Base-by-base conservation (phyloP, 2,329 filamentous ascomycete species). In the Teratosphaeria viscida region DNA sequence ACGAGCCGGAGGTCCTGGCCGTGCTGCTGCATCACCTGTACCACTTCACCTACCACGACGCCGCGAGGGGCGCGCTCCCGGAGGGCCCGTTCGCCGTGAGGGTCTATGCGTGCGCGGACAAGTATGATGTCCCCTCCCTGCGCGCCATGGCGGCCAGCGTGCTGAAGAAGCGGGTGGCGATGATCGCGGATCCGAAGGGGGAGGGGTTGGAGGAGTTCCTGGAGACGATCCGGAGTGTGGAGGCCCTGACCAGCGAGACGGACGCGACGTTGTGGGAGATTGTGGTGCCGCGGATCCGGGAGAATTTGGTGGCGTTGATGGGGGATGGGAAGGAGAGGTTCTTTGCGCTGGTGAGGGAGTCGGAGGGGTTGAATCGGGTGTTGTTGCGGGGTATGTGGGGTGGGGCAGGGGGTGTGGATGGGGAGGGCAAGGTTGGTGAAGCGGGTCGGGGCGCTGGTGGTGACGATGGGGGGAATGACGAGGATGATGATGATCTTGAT, bases 91-190 rank as follows among this genome's bases (percentile, higher is more conserved):
- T 64, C 52, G 55, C 58, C 16, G 60, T 75, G 5, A 72, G 72
- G 57, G 72, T 77, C 16, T 77, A 74, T 65, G 60, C 69, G 53
- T 70, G 74, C 58, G 74, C 73, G 3, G 70, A 74, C 62, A 74
- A 73, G 60, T 76, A 70, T 61, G 64, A 72, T n/a, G 70, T 75
- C 2, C 64, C 68, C 1, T 61, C 70, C 0, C 71, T 76, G 11
- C 56, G 56, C 26, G 47, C 57, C 14, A 52, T 61, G 11, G 64
- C 64, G 49, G 57, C 57, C 11, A 43, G 11, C 16, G 16, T n/a
- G 37, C 11, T 43, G 37, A 2, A 5, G 54, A 43, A 14, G 37
- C 37, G 37, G 12, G 37, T 43, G 37, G 37, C 37, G 37, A 10
- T 4, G 12, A 43, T 43, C 16, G 37, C 37, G 37, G 37, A 43